These are phyloP conservation scores for Prunus fruticosa DNA, from an alignment of 306 rosid species.

Conservation along the genomic window DNA sequence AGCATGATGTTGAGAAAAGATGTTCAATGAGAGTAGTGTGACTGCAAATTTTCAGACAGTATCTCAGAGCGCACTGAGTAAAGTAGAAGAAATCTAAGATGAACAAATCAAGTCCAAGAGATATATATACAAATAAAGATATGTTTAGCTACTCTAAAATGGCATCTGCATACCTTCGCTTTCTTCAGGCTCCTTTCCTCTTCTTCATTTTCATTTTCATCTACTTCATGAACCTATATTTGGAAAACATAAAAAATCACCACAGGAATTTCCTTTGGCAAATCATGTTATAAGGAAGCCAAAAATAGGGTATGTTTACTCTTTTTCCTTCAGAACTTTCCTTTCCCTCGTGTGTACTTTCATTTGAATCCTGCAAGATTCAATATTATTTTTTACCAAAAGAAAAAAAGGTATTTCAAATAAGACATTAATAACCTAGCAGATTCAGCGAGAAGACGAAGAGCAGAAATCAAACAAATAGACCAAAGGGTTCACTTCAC, in stretches of 20 bases:
- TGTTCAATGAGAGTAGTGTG: neutral
- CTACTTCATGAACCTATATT: conserved; percentile 36
- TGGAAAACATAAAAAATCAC: neutral
- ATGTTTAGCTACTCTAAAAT: neutral
- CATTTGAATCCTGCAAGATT: conserved; percentile 16
- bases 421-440: neutral
- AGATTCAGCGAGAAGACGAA: neutral
- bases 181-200: conserved; percentile 38
- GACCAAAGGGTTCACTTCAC: neutral
- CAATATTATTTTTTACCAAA: conserved; percentile 13
- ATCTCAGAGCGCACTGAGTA: neutral
- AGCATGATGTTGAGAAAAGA: neutral
- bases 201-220: conserved; percentile 34
- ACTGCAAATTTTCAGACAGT: neutral
- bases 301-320: neutral
- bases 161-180: conserved; percentile 34
- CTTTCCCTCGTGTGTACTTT: neutral
- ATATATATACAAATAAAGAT: neutral
- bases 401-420: neutral
- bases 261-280: neutral
- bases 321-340: neutral
- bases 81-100: neutral
- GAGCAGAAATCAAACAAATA: neutral
- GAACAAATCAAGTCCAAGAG: neutral
- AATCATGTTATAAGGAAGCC: neutral